Evolutionary conservation across 129 eudicot species (phyloP), one percentile per base, ranked within the genome.

Genomic region (Glebionis coronaria): DNA sequence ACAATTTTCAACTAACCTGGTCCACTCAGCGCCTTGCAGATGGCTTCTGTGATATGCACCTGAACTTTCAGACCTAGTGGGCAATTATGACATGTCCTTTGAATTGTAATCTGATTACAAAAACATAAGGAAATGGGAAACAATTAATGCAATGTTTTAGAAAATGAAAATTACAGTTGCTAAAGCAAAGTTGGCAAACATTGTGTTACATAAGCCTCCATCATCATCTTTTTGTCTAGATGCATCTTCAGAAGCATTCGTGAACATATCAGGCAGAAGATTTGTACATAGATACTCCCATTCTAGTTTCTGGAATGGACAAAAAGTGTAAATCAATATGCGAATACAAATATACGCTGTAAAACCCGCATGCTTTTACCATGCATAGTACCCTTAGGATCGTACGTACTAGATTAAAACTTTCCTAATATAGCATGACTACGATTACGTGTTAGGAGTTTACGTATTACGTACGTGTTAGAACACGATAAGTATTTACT

Each of bases 241-340:
- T 52, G 82, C 85, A 54, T 74, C 89, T 65, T 78, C 73, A 73
- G 86, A 78, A 66, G 38, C 20, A 44, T 75, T 83, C 56, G 82
- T 12, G 35, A 91, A 82, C 96, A 88, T 91, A 81, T 91, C 97
- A 51, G 97, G 97, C 55, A 88, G 82, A 61, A 91, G 94, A 75
- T 91, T 96, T 61, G 88, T 79, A 62, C 88, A 88, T 61, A 88
- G 65, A 73, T 68, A 72, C 79, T 85, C 96, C 97, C 97, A 91
- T 76, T 91, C 90, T 82, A 91, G 97, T 83, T 91, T 91, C 97
- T 91, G 90, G 59, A n/a, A n/a, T n/a, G n/a, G n/a, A n/a, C 38
- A 12, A 35, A 35, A 64, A 73, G 6, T 63, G 38, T 63, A 35
- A 25, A n/a, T 16, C 40, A 66, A 47, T 64, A 53, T 56, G 47